phyloP scores from a whole-genome alignment of 176 grass and related monocot genomes.

The Zea luxurians region DNA sequence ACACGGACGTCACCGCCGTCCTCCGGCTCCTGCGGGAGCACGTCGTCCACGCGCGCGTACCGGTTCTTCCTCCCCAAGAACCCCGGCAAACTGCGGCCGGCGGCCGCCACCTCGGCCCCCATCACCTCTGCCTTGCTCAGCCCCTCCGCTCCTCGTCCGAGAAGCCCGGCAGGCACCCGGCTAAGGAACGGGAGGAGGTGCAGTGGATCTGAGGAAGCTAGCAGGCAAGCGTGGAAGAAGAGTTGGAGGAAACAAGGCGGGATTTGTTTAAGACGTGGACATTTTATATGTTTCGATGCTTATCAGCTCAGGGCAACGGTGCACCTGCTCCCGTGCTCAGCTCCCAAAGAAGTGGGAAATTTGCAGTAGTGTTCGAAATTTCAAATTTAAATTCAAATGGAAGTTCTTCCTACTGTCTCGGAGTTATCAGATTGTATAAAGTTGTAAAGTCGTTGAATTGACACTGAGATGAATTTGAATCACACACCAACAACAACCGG shows the following conservation, averaged over 20 bases:
- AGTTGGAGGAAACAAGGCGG: background rate
- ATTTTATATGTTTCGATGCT: constrained; percentile 32
- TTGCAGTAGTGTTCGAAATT: background rate
- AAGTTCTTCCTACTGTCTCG: too few relatives aligned
- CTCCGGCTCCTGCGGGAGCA: constrained; percentile 35
- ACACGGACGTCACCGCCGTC: constrained; percentile 14
- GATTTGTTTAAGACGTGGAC: constrained; percentile 17
- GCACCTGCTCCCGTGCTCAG: background rate
- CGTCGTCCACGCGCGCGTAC: constrained; percentile 58
- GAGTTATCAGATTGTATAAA: background rate
- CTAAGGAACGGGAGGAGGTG: background rate
- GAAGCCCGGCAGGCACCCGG: too few relatives aligned
- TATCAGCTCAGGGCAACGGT: constrained; percentile 8
- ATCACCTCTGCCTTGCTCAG: background rate
- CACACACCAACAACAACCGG: too few relatives aligned
- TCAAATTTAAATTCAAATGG: background rate
- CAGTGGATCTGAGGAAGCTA: constrained; percentile 44
- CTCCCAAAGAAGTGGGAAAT: background rate
- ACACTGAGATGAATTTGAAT: too few relatives aligned
- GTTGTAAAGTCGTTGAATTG: too few relatives aligned
- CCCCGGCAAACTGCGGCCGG: constrained; percentile 29
- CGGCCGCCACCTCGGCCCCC: constrained; percentile 21
- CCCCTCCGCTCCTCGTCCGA: background rate
- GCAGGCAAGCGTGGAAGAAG: background rate
- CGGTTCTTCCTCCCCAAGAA: constrained; percentile 39